Base-by-base conservation (phyloP, 2,329 filamentous ascomycete species). In the Diaporthe humulicola region DNA sequence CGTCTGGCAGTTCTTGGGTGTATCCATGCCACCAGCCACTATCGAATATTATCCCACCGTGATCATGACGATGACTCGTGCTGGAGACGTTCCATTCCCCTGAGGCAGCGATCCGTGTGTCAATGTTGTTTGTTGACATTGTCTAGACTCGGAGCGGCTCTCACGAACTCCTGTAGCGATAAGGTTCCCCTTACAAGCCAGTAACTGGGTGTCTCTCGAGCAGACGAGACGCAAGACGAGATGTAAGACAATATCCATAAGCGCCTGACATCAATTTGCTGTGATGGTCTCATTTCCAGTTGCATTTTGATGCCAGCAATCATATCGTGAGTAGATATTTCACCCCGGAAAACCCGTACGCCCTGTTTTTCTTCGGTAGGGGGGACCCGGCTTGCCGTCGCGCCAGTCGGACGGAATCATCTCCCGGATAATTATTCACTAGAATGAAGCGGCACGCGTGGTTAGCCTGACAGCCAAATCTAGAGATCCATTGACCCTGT, bases 1-100 rank as follows among this genome's bases (percentile, higher is more conserved):
- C 30, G 45, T 67, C 45, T 67, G 64, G 64, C 64, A 67, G 42
- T 6, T 66, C 48, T 52, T 67, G 45, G 57, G 45, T 25, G 14
- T 40, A 28, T 52, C 64, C 64, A 67, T 52, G 45, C 28, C 45
- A 36, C 45, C 14, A 48, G 61, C 42, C 61, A 19, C 64, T 67
- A 67, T 40, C 22, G 45, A 52, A 67, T 4, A 52, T 25, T 12
- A 22, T 14, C 19, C 30, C 19, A 33, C 19, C 3, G 19, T n/a
- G 14, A 38, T 52, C 45, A 14, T 67, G 19, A 40, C 5, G 45
- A 67, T 52, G 64, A 67, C 45, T 67, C 45, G 64, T 60, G 58
- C 30, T 52, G 61, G 61, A 19, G 50, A n/a, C n/a, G 45, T 38
- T 50, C 61, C 61, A 19, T 52, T 50, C 61, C 45, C 61, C 45